Evolutionary conservation across 768 basidiomycete genomes (phyloP), one percentile per base, ranked within the genome.

Genomic region (Pleurotus ostreatus): DNA sequence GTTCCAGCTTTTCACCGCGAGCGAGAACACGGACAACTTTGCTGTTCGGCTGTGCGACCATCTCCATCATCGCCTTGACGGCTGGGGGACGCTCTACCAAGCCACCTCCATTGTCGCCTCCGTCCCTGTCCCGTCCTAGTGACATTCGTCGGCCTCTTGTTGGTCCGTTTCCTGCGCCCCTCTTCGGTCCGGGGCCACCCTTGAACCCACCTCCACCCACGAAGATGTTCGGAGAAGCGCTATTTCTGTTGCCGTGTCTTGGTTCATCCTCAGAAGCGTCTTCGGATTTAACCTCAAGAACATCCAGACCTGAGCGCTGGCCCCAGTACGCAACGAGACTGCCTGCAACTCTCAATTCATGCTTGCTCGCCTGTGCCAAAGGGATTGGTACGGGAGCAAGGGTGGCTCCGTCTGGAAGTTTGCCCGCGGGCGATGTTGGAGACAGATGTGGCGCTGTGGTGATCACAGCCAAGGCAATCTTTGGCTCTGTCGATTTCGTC

Each of bases 21-120:
- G 91, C 88, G 58, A 93, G 81, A 25, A 93, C 86, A 22, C 89
- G 77, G 34, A 92, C 84, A 60, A 88, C 85, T 59, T 83, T 86
- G 67, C 80, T 86, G 51, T 53, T 53, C 5, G 88, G 85, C 60
- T 89, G 85, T 18, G 85, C 75, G 7, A 88, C 78, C 68, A 82
- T 81, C 60, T 86, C 86, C 87, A 88, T 89, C 88, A 92, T 89
- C 3, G 86, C 84, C 78, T 84, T 82, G 46, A 89, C 87, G 1
- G 88, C 85, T 7, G 86, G 80, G 0, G 88, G 88, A 16, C 88
- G 82, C 65, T 92, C 90, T 49, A 92, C 90, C 43, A 92, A 75
- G 2, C 80, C 76, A 4, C 54, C 56, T 2, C 51, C 49, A 18
- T 47, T 49, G 12, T 46, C 55, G n/a, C 56, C 59, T 2, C 60